Evolutionary conservation across 208 protist genomes (phyloP).

Genomic region (Angomonas ambiguus): DNA sequence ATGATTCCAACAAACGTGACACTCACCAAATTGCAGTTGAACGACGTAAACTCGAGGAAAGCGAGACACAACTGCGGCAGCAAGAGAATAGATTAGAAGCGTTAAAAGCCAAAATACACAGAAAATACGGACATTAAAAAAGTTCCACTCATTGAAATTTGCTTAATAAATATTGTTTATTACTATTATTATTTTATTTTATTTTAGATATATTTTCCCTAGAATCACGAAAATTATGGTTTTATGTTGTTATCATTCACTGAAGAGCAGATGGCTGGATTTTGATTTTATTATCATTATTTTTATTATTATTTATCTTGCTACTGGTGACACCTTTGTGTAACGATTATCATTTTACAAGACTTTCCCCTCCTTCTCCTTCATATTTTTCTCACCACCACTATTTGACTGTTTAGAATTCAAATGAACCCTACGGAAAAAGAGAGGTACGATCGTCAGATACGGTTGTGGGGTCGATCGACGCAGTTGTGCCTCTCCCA

Average conservation of each 20-base stretch:
- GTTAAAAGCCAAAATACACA: constrained; percentile 56
- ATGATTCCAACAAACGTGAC: constrained; percentile 36
- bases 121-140: constrained; percentile 37
- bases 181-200: constrained; percentile 9
- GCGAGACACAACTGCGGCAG: constrained; percentile 34
- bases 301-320: constrained; percentile 1
- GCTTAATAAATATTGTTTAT: too few species aligned
- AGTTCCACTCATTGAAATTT: constrained; percentile 3
- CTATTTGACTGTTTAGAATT: neutral
- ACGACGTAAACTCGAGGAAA: constrained; percentile 31
- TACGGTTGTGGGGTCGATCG: constrained; percentile 89
- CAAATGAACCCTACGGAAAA: neutral
- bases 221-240: constrained; percentile 2
- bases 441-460: constrained; percentile 90
- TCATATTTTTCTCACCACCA: neutral
- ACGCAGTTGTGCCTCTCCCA: constrained; percentile 81
- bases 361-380: neutral
- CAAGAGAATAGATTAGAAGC: constrained; percentile 33
- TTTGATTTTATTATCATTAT: too few species aligned
- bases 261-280: too few species aligned
- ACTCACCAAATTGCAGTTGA: constrained; percentile 46
- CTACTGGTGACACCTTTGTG: neutral
- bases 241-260: constrained; percentile 9
- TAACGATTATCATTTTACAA: neutral
- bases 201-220: constrained; percentile 13